These are phyloP conservation scores for Melanogaster broomeanus DNA, from an alignment of 768 basidiomycete genomes.

Conservation along the genomic window DNA sequence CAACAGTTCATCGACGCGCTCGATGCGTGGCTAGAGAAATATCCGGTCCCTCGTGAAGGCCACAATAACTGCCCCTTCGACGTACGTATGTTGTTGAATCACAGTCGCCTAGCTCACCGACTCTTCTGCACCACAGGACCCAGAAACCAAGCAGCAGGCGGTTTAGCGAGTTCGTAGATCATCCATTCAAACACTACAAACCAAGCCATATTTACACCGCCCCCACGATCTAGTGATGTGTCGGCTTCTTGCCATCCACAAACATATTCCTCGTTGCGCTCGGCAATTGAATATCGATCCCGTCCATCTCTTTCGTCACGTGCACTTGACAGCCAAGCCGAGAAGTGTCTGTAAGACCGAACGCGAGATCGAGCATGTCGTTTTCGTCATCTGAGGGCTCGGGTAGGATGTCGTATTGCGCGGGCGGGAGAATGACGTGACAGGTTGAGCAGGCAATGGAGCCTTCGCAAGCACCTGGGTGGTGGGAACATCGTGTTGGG, in stretches of 20 bases:
- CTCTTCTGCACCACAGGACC: too few relatives aligned
- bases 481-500: neutral
- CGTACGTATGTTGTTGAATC: neutral
- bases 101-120: too few relatives aligned
- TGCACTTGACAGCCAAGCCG: conserved; percentile 77
- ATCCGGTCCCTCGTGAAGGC: neutral
- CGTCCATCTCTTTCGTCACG: conserved; percentile 80
- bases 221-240: conserved; percentile 47
- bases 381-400: conserved; percentile 99
- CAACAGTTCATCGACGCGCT: neutral
- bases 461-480: too few relatives aligned
- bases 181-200: too few relatives aligned
- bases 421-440: conserved; percentile 34
- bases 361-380: conserved; percentile 97
- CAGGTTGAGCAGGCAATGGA: too few relatives aligned
- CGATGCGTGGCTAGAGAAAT: neutral
- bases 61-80: neutral
- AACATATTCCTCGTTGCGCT: conserved; percentile 97
- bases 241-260: conserved; percentile 74
- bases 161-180: too few relatives aligned
- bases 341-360: conserved; percentile 93
- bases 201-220: too few relatives aligned
- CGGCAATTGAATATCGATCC: conserved; percentile 82
- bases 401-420: conserved; percentile 79
- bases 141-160: too few relatives aligned